Conservation (phyloP, 805 yeast species). For the Kodamaea lidongshanica region DNA sequence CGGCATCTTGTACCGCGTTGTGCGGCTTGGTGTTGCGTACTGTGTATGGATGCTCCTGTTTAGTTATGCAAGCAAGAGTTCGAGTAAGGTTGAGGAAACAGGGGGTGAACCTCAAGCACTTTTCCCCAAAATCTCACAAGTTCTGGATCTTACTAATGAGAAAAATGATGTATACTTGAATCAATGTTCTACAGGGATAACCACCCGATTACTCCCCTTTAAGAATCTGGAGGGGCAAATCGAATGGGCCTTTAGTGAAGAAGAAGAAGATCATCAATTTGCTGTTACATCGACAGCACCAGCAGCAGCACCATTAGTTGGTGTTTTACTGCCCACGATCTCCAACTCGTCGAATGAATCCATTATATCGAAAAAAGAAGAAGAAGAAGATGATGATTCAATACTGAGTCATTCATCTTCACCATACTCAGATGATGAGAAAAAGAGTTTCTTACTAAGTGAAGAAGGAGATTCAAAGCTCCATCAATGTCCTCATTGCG, state of each 20-base stretch:
- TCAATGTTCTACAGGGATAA: constrained; percentile 46
- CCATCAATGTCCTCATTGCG: constrained; percentile 45
- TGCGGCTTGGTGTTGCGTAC: constrained; percentile 8
- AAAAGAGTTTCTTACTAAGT: constrained; percentile 3
- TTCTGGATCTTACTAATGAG: too few species aligned
- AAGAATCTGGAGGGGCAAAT: constrained; percentile 50
- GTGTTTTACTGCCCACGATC: constrained; percentile 30
- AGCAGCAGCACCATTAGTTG: constrained; percentile 4
- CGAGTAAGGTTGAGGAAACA: not conserved
- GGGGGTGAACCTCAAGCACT: not conserved
- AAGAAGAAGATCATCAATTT: constrained; percentile 15
- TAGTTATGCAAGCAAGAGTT: too few species aligned
- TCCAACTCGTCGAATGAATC: constrained; percentile 34
- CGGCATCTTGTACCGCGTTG: constrained; percentile 7
- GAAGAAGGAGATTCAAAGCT: constrained; percentile 15
- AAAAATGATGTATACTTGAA: too few species aligned
- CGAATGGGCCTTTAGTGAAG: constrained; percentile 52
- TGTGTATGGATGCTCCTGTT: constrained; percentile 4
- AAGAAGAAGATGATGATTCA: constrained; percentile 14
- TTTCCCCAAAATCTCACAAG: too few species aligned
- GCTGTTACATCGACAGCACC: not conserved
- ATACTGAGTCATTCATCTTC: constrained; percentile 21
- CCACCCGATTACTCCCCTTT: constrained; percentile 46
- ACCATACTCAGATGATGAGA: constrained; percentile 13
- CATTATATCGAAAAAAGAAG: constrained; percentile 15